phyloP scores from a whole-genome alignment of 441 rosid genomes.

The Viola pubescens region DNA sequence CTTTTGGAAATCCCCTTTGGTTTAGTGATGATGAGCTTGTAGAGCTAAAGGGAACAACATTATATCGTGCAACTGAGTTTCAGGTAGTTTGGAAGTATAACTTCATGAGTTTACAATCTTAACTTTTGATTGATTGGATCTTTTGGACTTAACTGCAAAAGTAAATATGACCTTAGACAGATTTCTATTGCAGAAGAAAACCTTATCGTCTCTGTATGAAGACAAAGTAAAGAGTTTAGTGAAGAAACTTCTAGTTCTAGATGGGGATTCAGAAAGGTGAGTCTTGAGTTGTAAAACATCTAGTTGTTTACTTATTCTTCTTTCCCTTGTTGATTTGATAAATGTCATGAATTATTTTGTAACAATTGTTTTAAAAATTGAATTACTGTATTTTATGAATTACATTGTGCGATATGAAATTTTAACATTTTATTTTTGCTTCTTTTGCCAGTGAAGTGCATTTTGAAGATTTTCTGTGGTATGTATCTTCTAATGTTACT shows the following conservation, averaged over 20 bases:
- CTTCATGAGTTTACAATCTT: too few species aligned
- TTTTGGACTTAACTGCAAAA: conserved; percentile 3
- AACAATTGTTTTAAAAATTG: too few species aligned
- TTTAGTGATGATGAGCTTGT: conserved; percentile 66
- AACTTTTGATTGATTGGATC: too few species aligned
- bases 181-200: conserved; percentile 57
- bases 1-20: conserved; percentile 83
- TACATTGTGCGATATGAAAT: not conserved
- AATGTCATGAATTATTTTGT: too few species aligned
- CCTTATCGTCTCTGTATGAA: conserved; percentile 44
- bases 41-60: conserved; percentile 71
- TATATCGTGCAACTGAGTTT: conserved; percentile 63
- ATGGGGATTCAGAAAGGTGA: conserved; percentile 61
- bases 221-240: conserved; percentile 65
- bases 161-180: conserved; percentile 14
- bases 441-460: conserved; percentile 49
- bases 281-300: not conserved
- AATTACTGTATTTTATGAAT: too few species aligned
- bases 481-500: conserved; percentile 16
- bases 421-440: conserved; percentile 12
- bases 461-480: conserved; percentile 92
- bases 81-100: conserved; percentile 37
- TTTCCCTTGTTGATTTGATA: not conserved
- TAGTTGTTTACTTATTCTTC: not conserved
- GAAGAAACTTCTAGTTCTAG: conserved; percentile 61